Percentiles rank a stretch among this genome's conserved stretches.
phyloP scores from a whole-genome alignment of 2,329 filamentous ascomycete species.

The Onygenales sp. region DNA sequence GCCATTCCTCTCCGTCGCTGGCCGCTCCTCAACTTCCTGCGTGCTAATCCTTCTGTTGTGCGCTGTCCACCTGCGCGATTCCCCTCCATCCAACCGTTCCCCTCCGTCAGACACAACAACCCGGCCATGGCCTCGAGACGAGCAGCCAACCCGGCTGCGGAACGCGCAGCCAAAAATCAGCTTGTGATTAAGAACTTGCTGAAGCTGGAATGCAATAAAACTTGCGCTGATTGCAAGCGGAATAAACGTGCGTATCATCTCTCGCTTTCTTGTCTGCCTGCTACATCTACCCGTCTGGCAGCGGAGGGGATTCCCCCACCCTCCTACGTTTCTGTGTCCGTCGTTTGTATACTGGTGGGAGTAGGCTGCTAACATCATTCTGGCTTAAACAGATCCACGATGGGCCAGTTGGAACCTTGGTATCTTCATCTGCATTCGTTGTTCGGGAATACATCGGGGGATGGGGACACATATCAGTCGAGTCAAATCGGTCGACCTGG shows the following conservation, averaged over 20 bases:
- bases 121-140: background rate
- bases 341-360: background rate
- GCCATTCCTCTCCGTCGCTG: no score
- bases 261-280: background rate
- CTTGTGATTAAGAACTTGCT: slow-evolving; percentile 88
- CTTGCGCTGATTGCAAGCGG: slow-evolving; percentile 95
- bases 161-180: slow-evolving; percentile 86
- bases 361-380: background rate
- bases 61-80: no score
- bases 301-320: no score
- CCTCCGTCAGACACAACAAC: background rate
- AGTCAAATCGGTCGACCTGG: slow-evolving; percentile 96
- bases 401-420: slow-evolving; percentile 99
- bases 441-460: slow-evolving; percentile 94
- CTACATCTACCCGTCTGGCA: background rate
- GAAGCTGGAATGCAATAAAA: slow-evolving; percentile 92
- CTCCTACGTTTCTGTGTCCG: background rate
- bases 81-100: background rate
- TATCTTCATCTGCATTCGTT: slow-evolving; percentile 95
- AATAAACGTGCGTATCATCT: slow-evolving; percentile 71
- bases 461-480: slow-evolving; percentile 98
- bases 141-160: slow-evolving; percentile 46
- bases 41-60: no score
- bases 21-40: no score
- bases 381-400: slow-evolving; percentile 61